Conservation (phyloP, 805 yeast species). For the Kodamaea kaohsiungensis region DNA sequence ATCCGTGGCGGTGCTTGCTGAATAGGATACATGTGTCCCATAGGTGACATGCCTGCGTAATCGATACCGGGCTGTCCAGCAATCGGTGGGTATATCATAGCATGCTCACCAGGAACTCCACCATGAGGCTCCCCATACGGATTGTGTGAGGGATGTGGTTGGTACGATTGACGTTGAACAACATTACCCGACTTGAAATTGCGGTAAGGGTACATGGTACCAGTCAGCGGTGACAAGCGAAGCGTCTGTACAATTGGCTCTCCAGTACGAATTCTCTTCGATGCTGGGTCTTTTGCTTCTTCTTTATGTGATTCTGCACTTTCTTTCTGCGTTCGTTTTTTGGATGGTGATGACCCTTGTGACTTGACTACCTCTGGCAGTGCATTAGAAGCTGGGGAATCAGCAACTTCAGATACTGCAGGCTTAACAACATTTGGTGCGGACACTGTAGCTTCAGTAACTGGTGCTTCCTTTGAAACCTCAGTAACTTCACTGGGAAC, state of each 20-base stretch:
- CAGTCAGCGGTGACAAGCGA: constrained; percentile 10
- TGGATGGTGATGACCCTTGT: neutral
- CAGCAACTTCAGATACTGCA: neutral
- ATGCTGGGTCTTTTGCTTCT: neutral
- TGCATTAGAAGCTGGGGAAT: neutral
- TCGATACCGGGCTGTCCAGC: neutral
- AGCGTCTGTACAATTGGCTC: constrained; percentile 5
- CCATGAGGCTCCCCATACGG: neutral
- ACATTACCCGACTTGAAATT: constrained; percentile 1
- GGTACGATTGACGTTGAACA: neutral
- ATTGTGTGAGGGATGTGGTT: constrained; percentile 10
- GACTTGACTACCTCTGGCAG: neutral
- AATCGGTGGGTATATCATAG: constrained; percentile 2
- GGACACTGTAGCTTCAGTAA: neutral
- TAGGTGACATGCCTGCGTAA: constrained; percentile 1
- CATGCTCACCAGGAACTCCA: neutral
- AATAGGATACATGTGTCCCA: constrained; percentile 4
- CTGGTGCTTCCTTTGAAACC: neutral
- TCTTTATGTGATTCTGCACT: neutral
- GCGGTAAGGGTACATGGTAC: constrained; percentile 3
- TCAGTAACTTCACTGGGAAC: neutral
- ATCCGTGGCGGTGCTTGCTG: neutral
- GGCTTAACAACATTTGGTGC: no score
- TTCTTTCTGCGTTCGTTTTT: neutral
- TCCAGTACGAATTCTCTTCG: constrained; percentile 3